Evolutionary conservation across 257 asterid species (phyloP), one percentile per base, ranked within the genome.

Genomic region (Solanum clarkiae): DNA sequence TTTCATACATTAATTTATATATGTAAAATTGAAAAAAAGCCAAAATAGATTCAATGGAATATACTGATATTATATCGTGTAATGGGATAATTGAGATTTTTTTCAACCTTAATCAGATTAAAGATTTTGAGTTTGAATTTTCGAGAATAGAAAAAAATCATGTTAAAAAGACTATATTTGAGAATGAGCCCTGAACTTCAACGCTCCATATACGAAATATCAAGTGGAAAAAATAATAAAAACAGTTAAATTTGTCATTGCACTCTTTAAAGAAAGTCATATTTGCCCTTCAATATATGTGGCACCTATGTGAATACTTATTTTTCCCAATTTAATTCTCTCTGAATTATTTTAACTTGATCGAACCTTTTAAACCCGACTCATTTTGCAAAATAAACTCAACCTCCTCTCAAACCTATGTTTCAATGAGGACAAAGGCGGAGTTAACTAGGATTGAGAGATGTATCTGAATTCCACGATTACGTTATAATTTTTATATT

Each of bases 81-180:
- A 6, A 1, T 59, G 0, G 1, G 14, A 20, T 20, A 20, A 13
- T 3, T 1, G 17, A 22, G 17, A 62, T 14, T 2, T 1, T 1
- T 7, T 62, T 11, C 1, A 12, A 4, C 4, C 2, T 36, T 36
- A 36, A 5, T 36, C 6, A 36, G 3, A 51, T 51, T 2, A 11
- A 4, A 51, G 4, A 51, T 51, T 12, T 51, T 4, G 14, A 13
- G 14, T 11, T 49, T 49, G 15, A 9, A 13, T 9, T 4, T 4
- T 49, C 10, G 1, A 49, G 13, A 9, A 4, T 49, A 36, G 14
- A 10, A 49, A 49, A 49, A 49, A 49, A 49, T 49, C 13, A 49
- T 49, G 54, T 49, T 8, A 9, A 13, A 11, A 11, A 12, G 11
- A 10, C 4, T 0, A 9, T 3, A 13, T 1, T 49, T 3, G 12